Conservation (phyloP, 441 rosid species). For the Rhodomyrtus psidioides region DNA sequence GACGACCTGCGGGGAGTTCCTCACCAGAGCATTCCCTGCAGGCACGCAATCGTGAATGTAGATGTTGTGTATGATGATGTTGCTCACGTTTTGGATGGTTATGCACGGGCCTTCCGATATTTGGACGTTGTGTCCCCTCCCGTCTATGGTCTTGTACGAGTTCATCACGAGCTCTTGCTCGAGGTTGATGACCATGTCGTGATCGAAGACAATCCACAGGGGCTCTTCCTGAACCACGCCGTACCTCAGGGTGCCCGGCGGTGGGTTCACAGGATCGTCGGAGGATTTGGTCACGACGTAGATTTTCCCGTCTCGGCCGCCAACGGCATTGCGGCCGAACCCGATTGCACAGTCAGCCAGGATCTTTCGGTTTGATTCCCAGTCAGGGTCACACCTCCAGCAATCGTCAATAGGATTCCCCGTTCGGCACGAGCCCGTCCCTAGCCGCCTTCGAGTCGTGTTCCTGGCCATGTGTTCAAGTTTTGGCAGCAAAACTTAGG, state of each 20-base stretch:
- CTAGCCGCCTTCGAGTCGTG: slow-evolving; percentile 13
- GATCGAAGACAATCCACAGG: slow-evolving; percentile 46
- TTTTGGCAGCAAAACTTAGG: not conserved
- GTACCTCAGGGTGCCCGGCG: slow-evolving; percentile 34
- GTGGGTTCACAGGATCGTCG: slow-evolving; percentile 26
- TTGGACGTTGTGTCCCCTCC: slow-evolving; percentile 42
- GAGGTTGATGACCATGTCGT: slow-evolving; percentile 42
- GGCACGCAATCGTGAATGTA: slow-evolving; percentile 43
- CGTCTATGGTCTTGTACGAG: slow-evolving; percentile 51
- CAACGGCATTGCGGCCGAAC: slow-evolving; percentile 43
- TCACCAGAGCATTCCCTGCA: slow-evolving; percentile 13
- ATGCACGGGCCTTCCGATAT: slow-evolving; percentile 48
- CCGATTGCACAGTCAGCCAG: slow-evolving; percentile 52
- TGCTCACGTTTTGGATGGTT: slow-evolving; percentile 35
- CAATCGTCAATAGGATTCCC: slow-evolving; percentile 56
- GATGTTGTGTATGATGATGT: slow-evolving; percentile 41
- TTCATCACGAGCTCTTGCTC: slow-evolving; percentile 34
- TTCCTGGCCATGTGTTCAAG: slow-evolving; percentile 16
- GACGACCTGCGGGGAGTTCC: slow-evolving; percentile 10
- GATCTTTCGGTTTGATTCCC: slow-evolving; percentile 37
- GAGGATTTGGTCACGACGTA: slow-evolving; percentile 28
- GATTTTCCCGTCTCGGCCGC: slow-evolving; percentile 42
- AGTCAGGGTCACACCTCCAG: slow-evolving; percentile 46
- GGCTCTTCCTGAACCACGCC: slow-evolving; percentile 41
- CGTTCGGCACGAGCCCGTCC: slow-evolving; percentile 11